Conservation (phyloP, 192 early-diverging fungal species). For the Oehlia diaphana region DNA sequence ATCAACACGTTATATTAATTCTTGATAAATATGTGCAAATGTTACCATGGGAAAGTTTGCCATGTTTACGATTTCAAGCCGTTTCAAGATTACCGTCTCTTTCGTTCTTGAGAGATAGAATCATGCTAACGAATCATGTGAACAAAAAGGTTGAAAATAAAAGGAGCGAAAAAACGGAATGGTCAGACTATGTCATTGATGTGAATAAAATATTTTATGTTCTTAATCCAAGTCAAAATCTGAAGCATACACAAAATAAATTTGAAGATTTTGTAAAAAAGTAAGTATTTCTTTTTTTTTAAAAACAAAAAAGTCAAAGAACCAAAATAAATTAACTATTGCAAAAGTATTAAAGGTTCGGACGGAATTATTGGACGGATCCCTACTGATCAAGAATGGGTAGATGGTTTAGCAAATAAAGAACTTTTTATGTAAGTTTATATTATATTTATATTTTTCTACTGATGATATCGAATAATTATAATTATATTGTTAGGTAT, state of each 20-base stretch:
- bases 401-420: conserved; percentile 50
- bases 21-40: conserved; percentile 82
- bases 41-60: conserved; percentile 90
- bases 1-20: conserved; percentile 76
- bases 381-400: conserved; percentile 69
- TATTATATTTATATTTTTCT: not conserved
- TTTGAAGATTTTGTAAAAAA: conserved; percentile 63
- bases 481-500: conserved; percentile 53
- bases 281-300: conserved; percentile 13
- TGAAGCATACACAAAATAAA: conserved; percentile 75
- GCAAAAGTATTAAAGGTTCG: conserved; percentile 52
- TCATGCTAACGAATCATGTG: conserved; percentile 41
- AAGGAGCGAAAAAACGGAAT: not conserved
- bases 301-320: not conserved
- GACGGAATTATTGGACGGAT: conserved; percentile 65
- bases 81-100: conserved; percentile 83
- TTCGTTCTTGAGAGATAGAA: conserved; percentile 66
- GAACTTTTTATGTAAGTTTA: conserved; percentile 52
- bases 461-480: not conserved
- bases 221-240: conserved; percentile 89
- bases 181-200: conserved; percentile 49
- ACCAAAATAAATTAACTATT: not conserved
- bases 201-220: conserved; percentile 69
- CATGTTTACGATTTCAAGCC: conserved; percentile 64
- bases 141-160: not conserved